Percentiles rank a stretch among this genome's conserved stretches.
Evolutionary conservation across 2,329 filamentous ascomycete genomes (phyloP).

Genomic region (Aureobasidium subglaciale): DNA sequence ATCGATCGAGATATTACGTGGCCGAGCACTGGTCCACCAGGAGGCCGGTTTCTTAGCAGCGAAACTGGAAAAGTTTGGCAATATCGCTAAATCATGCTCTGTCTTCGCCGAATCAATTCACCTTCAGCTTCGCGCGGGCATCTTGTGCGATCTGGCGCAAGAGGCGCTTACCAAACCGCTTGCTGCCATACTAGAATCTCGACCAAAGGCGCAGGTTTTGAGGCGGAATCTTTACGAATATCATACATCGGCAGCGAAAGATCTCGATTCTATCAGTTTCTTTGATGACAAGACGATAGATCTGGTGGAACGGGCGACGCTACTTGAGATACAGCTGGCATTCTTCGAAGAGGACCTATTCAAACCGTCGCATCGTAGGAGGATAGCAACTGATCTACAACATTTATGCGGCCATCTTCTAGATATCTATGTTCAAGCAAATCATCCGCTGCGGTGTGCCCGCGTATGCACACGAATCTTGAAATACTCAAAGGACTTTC

Average conservation of each 20-base stretch:
- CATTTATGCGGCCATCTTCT: constrained; percentile 16
- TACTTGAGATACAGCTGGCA: constrained; percentile 38
- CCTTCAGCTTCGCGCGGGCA: not conserved
- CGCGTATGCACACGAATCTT: constrained; percentile 22
- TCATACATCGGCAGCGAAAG: not conserved
- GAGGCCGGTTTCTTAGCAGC: constrained; percentile 52
- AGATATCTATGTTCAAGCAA: constrained; percentile 18
- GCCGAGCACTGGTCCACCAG: constrained; percentile 48
- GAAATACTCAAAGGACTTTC: constrained; percentile 21
- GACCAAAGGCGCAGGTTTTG: not conserved
- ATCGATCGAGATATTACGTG: constrained; percentile 54
- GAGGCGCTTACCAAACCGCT: not conserved
- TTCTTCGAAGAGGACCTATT: constrained; percentile 12
- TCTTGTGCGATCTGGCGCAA: not conserved
- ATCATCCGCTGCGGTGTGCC: constrained; percentile 26
- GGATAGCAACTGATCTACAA: not conserved
- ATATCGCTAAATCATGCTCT: constrained; percentile 25
- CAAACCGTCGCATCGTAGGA: constrained; percentile 9
- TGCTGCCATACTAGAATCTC: not conserved
- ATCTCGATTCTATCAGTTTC: not conserved
- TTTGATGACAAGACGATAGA: constrained; percentile 30
- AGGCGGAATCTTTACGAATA: not conserved
- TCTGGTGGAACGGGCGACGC: constrained; percentile 26
- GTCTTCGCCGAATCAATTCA: not conserved
- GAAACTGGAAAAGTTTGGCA: constrained; percentile 62